Evolutionary conservation across 179 eudicot species (phyloP).

Genomic region (Silene coronaria): DNA sequence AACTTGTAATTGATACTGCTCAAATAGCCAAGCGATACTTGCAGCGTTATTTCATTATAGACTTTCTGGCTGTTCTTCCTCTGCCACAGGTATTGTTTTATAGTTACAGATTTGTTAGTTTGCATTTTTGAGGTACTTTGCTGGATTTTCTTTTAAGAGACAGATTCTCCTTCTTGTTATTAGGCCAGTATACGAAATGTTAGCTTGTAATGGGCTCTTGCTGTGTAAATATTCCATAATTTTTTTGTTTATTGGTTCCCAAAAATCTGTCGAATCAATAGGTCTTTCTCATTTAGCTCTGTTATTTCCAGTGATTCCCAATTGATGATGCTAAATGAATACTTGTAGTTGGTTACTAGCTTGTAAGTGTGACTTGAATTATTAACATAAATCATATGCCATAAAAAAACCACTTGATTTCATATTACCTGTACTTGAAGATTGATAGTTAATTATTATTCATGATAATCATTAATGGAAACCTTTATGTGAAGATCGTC

Average conservation of each 20-base stretch:
- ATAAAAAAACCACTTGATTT: neutral
- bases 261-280: neutral
- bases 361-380: neutral
- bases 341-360: neutral
- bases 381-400: neutral
- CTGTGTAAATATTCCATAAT: no score
- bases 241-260: no score
- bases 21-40: slow-evolving; percentile 46
- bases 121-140: neutral
- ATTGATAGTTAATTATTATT: neutral
- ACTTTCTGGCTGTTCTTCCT: slow-evolving; percentile 46
- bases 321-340: neutral
- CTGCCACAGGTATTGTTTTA: slow-evolving; percentile 41
- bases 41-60: slow-evolving; percentile 40
- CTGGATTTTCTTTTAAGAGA: neutral
- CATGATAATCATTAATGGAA: neutral
- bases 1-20: slow-evolving; percentile 43
- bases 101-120: neutral
- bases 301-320: neutral
- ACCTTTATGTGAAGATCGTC: slow-evolving; percentile 33
- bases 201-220: no score
- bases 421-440: neutral
- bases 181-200: no score
- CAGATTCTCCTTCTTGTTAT: no score
- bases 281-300: neutral